These are phyloP conservation scores for Neurospora discreta DNA, from an alignment of 495 filamentous ascomycete species.

Conservation along the genomic window DNA sequence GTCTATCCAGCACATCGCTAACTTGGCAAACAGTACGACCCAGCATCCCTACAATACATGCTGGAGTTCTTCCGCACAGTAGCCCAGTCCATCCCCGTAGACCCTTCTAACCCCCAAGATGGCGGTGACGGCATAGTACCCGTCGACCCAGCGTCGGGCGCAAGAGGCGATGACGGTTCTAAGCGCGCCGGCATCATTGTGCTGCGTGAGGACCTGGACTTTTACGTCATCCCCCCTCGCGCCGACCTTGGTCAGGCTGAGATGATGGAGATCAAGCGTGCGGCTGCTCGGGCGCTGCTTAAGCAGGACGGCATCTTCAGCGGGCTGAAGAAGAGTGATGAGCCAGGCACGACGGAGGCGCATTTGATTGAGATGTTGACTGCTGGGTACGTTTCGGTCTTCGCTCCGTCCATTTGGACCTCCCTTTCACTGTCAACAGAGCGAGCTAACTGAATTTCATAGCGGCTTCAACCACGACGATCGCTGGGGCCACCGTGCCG, in stretches of 20 bases:
- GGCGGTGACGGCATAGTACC: constrained; percentile 53
- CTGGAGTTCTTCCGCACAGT: constrained; percentile 96
- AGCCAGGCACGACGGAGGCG: constrained; percentile 92
- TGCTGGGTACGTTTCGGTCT: constrained; percentile 58
- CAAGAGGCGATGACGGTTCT: constrained; percentile 32
- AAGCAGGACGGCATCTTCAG: constrained; percentile 95
- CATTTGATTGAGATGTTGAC: constrained; percentile 99
- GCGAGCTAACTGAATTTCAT: not conserved
- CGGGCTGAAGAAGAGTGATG: constrained; percentile 85
- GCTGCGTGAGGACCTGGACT: constrained; percentile 90
- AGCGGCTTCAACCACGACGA: constrained; percentile 97
- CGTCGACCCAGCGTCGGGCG: constrained; percentile 33
- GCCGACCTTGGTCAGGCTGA: constrained; percentile 74
- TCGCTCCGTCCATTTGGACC: not conserved
- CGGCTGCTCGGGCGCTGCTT: constrained; percentile 76
- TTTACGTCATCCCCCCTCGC: constrained; percentile 90
- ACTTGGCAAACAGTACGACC: constrained; percentile 70
- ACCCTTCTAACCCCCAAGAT: constrained; percentile 48
- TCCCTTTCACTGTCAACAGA: not conserved
- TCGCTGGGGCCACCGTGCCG: constrained; percentile 88
- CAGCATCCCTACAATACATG: constrained; percentile 95
- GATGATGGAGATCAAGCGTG: constrained; percentile 94
- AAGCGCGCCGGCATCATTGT: constrained; percentile 97
- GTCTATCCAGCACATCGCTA: constrained; percentile 46
- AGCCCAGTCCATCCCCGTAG: constrained; percentile 79